Evolutionary conservation across 192 early-diverging fungal species (phyloP).

Genomic region (Pilaira anomala): DNA sequence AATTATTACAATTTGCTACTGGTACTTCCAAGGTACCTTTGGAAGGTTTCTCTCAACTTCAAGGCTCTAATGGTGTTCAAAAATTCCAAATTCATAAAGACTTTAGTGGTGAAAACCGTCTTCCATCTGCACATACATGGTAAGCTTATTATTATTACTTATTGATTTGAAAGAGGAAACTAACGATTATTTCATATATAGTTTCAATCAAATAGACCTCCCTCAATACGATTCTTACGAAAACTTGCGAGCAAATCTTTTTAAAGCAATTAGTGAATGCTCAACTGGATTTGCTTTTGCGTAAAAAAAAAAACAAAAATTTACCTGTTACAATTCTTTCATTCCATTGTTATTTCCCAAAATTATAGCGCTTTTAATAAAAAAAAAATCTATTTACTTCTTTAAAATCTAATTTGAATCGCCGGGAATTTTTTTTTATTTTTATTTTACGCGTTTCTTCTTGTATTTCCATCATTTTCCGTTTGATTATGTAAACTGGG

Average conservation of each 20-base stretch:
- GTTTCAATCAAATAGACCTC: conserved; percentile 97
- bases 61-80: conserved; percentile 91
- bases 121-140: conserved; percentile 98
- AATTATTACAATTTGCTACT: conserved; percentile 95
- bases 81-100: conserved; percentile 99
- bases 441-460: no score
- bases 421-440: no score
- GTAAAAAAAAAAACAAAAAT: conserved; percentile 34
- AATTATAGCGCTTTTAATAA: no score
- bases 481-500: no score
- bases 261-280: conserved; percentile 90
- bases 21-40: conserved; percentile 98
- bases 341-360: no score
- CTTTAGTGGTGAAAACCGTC: conserved; percentile 77
- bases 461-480: no score
- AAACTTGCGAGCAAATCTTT: conserved; percentile 70
- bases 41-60: conserved; percentile 88
- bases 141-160: conserved; percentile 39
- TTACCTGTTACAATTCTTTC: no score
- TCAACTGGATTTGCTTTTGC: conserved; percentile 89
- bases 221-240: conserved; percentile 94
- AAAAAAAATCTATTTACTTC: no score
- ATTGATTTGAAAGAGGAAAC: neutral
- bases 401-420: no score
- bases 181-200: conserved; percentile 30